Evolutionary conservation across 108 stramenopile species (phyloP).

Genomic region (Parmales sp.): DNA sequence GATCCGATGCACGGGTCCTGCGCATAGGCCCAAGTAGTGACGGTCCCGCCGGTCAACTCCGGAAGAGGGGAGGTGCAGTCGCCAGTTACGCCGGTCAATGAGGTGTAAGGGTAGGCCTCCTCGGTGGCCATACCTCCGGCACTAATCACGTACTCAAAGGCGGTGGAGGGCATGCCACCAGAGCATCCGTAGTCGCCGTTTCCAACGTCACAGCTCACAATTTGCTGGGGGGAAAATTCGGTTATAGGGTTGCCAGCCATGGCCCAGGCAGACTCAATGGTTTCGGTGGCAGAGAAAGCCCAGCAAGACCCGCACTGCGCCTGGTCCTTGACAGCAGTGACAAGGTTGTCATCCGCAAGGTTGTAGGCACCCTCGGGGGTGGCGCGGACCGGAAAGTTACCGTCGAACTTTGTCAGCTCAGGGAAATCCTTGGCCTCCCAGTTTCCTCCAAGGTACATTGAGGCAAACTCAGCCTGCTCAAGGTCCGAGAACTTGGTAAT

Average conservation of each 20-base stretch:
- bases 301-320: slow-evolving; percentile 45
- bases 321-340: slow-evolving; percentile 34
- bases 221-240: slow-evolving; percentile 50
- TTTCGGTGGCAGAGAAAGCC: slow-evolving; percentile 59
- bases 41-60: neutral
- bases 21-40: slow-evolving; percentile 18
- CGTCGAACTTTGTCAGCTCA: neutral
- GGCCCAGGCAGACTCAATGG: slow-evolving; percentile 45
- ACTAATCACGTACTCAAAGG: slow-evolving; percentile 48
- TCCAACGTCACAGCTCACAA: slow-evolving; percentile 27
- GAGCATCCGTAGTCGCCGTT: slow-evolving; percentile 36
- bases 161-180: slow-evolving; percentile 49
- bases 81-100: slow-evolving; percentile 21
- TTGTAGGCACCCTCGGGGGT: slow-evolving; percentile 2
- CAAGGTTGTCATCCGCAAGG: slow-evolving; percentile 4
- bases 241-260: slow-evolving; percentile 36
- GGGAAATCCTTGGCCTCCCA: neutral
- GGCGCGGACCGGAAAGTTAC: too few species aligned
- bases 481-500: slow-evolving; percentile 15
- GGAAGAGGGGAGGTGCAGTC: slow-evolving; percentile 2
- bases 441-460: slow-evolving; percentile 4
- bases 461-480: slow-evolving; percentile 10
- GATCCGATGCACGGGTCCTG: slow-evolving; percentile 24
- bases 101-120: slow-evolving; percentile 9
- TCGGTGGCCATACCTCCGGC: slow-evolving; percentile 10